Base-by-base conservation (phyloP, 2,329 filamentous ascomycete genomes). In the Epichloe scottii region DNA sequence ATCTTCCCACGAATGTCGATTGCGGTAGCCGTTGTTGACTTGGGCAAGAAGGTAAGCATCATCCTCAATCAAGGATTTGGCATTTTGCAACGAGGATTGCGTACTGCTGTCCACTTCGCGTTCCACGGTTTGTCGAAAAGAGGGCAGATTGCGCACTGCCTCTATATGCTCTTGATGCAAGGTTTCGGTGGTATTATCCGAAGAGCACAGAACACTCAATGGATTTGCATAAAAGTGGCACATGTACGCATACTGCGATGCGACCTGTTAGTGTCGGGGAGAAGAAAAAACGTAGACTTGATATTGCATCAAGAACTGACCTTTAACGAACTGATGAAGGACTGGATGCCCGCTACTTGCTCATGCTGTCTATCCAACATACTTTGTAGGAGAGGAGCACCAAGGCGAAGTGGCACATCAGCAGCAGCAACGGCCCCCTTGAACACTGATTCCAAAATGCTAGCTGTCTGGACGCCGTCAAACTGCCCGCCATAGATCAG, bases 161-260 rank as follows among this genome's bases (percentile, higher is more conserved):
- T 87, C 79, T 7, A 85, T 64, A 56, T 87, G 83, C 53, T 84
- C 77, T 1, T 68, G 59, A 48, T 84, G 74, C 1, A 87, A 56
- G 23, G 41, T 47, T n/a, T 49, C 42, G 23, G 46, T 51, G 14
- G 62, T 55, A 15, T 59, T 57, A 38, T 54, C 57, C 23, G 54
- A 54, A 2, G 68, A 68, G 10, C 82, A 65, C 35, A 91, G 73
- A 4, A 88, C 64, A 54, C 82, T 87, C 3, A 89, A 70, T 1
- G 84, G 79, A 58, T 89, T 91, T 39, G 84, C 85, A 58, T 88
- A 91, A 61, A 87, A 91, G 63, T 89, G 85, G 52, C 84, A 87
- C 87, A 94, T 90, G 62, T 89, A 89, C 1, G 84, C 81, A 66
- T 91, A 93, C 78, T 88, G 44, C 46, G n/a, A 38, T 15, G 46